Base-by-base conservation (phyloP, 805 yeast species). In the Suhomyces xylopsoci region DNA sequence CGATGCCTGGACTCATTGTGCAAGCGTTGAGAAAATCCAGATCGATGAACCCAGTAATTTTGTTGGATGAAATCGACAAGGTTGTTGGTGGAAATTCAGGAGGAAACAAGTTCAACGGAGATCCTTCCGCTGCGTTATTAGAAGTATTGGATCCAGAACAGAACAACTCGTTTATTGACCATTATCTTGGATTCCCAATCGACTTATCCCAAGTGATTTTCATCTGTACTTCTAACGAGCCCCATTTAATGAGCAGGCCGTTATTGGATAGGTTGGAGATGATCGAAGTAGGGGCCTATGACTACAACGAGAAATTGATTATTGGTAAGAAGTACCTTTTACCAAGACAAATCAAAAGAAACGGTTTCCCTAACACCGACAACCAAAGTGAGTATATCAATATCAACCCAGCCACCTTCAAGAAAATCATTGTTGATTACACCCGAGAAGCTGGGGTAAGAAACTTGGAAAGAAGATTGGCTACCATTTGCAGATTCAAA, bases 61-160 rank as follows among this genome's bases (percentile, higher is more conserved):
- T 90, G 48, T 71, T 90, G 48, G 97, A 90, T 68, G 97, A 90
- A 66, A 84, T 90, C 55, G 97, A 90, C 68, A 90, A 90, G 66
- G 81, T 88, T 5, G 74, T 82, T 53, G 87, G 86, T 30, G 83
- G 82, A 19, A 66, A 70, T 30, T 70, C 68, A 49, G 74, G 76
- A 20, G 71, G 69, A 14, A 69, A 68, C 47, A 74, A 76, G 56
- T 70, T 80, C 40, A 84, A 85, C 60, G 97, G 97, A 8, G 96
- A 90, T 62, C 96, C 97, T 1, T 86, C 91, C 15, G 96, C 96
- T 34, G 97, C 96, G 0, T 74, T 90, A 60, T 76, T 90, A 54
- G 97, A 90, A 67, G 92, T 90, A 0, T 76, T 90, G 55, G 97
- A 90, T 62, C 97, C 97, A 0, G 97, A 90, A 65, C 97, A 90